Conservation (phyloP, 2,329 filamentous ascomycete genomes). For the Stagonosporopsis chrysanthemi region DNA sequence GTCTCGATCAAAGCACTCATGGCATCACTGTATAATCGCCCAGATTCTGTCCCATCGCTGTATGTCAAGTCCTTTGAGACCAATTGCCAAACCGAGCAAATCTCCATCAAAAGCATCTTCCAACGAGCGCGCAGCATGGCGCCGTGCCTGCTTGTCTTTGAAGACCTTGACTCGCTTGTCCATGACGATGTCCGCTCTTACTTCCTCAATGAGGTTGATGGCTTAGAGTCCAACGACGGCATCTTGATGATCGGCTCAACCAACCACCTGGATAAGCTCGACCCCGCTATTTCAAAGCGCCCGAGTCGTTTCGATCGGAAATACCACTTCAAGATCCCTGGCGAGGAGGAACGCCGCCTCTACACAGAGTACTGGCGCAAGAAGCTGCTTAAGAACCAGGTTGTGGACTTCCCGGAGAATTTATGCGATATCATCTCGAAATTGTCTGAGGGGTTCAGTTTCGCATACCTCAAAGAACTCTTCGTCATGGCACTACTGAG, state of each 20-base stretch:
- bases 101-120: constrained; percentile 46
- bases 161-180: constrained; percentile 72
- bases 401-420: constrained; percentile 49
- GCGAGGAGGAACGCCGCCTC: constrained; percentile 38
- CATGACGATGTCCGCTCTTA: constrained; percentile 67
- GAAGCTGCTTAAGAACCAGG: constrained; percentile 43
- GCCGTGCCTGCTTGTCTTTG: constrained; percentile 73
- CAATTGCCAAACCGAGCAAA: constrained; percentile 63
- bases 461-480: constrained; percentile 54
- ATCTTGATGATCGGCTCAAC: constrained; percentile 72
- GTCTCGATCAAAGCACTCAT: constrained; percentile 74
- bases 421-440: constrained; percentile 43
- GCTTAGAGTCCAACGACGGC: constrained; percentile 71
- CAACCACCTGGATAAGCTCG: constrained; percentile 68
- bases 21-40: constrained; percentile 62
- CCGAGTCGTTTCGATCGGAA: constrained; percentile 56
- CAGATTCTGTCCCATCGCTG: constrained; percentile 60
- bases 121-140: constrained; percentile 65
- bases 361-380: constrained; percentile 54
- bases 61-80: constrained; percentile 60
- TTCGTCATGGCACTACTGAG: constrained; percentile 50
- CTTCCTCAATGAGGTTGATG: constrained; percentile 76
- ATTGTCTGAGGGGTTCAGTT: constrained; percentile 51
- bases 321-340: constrained; percentile 53
- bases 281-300: constrained; percentile 64